Evolutionary conservation across 495 filamentous ascomycete species (phyloP).

Genomic region (Immersiella caudata): DNA sequence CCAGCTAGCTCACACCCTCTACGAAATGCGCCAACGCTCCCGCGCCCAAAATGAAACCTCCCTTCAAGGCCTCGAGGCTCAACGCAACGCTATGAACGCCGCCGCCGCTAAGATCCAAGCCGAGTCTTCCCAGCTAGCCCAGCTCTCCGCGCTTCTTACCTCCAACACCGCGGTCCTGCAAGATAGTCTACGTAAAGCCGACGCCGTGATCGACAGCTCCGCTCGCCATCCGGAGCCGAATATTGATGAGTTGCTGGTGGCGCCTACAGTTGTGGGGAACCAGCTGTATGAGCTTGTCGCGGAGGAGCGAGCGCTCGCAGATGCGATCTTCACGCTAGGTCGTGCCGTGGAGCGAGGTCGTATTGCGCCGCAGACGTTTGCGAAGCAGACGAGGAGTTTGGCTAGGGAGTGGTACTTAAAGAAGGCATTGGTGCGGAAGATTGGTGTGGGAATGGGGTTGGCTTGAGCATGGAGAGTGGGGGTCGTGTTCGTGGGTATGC

Average conservation of each 20-base stretch:
- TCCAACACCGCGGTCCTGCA: conserved; percentile 79
- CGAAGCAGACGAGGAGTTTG: conserved; percentile 76
- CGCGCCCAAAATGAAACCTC: conserved; percentile 68
- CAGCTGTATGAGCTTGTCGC: conserved; percentile 88
- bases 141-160: conserved; percentile 67
- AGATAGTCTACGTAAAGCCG: conserved; percentile 74
- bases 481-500: neutral
- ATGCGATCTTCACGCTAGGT: conserved; percentile 83
- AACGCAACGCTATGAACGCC: conserved; percentile 73
- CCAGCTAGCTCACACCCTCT: conserved; percentile 70
- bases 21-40: conserved; percentile 64
- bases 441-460: conserved; percentile 78
- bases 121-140: conserved; percentile 70
- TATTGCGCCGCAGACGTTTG: conserved; percentile 79
- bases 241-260: conserved; percentile 91
- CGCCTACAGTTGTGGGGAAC: conserved; percentile 86
- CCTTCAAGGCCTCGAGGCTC: conserved; percentile 72
- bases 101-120: conserved; percentile 67
- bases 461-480: neutral
- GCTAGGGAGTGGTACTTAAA: conserved; percentile 90
- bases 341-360: conserved; percentile 79
- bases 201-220: conserved; percentile 71
- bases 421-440: conserved; percentile 87
- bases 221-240: conserved; percentile 52
- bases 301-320: conserved; percentile 81